Evolutionary conservation across 371 early-diverging fungal genomes (phyloP).

Genomic region (Mycotypha africana): DNA sequence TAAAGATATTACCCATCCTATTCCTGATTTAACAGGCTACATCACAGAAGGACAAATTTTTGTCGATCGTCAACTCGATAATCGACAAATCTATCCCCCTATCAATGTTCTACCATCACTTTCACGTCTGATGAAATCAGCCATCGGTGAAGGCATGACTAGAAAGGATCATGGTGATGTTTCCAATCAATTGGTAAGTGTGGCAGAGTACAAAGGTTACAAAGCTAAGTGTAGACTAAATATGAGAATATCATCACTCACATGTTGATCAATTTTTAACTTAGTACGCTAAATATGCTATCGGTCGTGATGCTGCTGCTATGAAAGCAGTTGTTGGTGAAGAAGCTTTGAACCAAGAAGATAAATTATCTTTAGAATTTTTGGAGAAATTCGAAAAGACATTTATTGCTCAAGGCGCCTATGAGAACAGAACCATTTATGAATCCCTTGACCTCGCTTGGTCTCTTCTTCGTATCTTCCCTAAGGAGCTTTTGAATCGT

Average conservation of each 20-base stretch:
- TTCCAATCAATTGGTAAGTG: constrained; percentile 93
- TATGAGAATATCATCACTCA: no score
- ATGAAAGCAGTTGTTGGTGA: constrained; percentile 99
- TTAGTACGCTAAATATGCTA: constrained; percentile 99
- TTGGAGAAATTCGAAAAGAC: constrained; percentile 99
- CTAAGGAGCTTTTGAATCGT: constrained; percentile 99
- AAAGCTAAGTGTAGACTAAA: background rate
- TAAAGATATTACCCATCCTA: constrained; percentile 99
- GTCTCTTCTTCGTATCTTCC: constrained; percentile 99
- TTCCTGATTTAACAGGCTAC: constrained; percentile 99
- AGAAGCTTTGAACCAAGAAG: constrained; percentile 98
- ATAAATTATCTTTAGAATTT: constrained; percentile 98
- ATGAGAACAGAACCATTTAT: constrained; percentile 96
- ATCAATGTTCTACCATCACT: constrained; percentile 99
- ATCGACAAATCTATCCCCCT: constrained; percentile 99
- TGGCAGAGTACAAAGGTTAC: background rate
- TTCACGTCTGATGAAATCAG: constrained; percentile 99
- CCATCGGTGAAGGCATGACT: constrained; percentile 99
- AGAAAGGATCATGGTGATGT: constrained; percentile 99
- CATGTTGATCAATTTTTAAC: no score
- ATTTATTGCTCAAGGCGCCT: constrained; percentile 92
- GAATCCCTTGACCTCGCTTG: constrained; percentile 99
- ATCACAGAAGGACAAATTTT: constrained; percentile 99
- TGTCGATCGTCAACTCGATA: constrained; percentile 98
- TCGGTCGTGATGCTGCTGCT: constrained; percentile 99